Percentiles rank a stretch among this genome's conserved stretches.
phyloP scores from a whole-genome alignment of 768 basidiomycete genomes.

The Cystobasidium ongulense region DNA sequence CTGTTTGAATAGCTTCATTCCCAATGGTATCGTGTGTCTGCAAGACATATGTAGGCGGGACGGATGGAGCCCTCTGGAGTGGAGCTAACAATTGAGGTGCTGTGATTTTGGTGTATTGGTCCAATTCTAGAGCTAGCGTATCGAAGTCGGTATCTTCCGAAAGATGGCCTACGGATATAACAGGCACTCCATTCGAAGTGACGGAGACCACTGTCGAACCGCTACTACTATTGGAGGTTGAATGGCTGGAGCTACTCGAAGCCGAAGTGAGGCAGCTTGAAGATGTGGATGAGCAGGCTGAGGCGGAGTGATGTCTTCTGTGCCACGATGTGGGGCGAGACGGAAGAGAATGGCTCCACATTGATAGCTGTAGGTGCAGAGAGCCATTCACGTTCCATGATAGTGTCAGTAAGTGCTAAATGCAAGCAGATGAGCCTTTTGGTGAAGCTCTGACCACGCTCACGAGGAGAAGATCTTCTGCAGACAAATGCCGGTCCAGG shows the following conservation, averaged over 20 bases:
- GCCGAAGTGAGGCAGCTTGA: background rate
- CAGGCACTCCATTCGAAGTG: background rate
- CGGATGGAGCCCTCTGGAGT: background rate
- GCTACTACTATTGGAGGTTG: background rate
- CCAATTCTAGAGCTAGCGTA: background rate
- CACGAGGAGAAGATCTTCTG: no score
- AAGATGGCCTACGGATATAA: background rate
- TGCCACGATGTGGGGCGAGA: background rate
- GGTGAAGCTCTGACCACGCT: no score
- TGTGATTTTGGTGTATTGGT: background rate
- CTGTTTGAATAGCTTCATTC: background rate
- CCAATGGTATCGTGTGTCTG: no score
- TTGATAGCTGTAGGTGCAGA: no score
- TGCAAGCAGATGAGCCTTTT: no score
- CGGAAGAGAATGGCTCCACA: background rate
- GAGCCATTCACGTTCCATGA: no score
- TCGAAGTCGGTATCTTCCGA: background rate
- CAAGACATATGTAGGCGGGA: no score
- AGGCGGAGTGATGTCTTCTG: background rate
- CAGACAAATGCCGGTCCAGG: no score
- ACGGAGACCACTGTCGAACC: background rate
- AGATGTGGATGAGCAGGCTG: background rate
- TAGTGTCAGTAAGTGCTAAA: no score
- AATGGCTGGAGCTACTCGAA: background rate
- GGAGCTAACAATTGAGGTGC: background rate